These are phyloP conservation scores for Mortierella sp. DNA, from an alignment of 371 early-diverging fungal species.

Conservation along the genomic window DNA sequence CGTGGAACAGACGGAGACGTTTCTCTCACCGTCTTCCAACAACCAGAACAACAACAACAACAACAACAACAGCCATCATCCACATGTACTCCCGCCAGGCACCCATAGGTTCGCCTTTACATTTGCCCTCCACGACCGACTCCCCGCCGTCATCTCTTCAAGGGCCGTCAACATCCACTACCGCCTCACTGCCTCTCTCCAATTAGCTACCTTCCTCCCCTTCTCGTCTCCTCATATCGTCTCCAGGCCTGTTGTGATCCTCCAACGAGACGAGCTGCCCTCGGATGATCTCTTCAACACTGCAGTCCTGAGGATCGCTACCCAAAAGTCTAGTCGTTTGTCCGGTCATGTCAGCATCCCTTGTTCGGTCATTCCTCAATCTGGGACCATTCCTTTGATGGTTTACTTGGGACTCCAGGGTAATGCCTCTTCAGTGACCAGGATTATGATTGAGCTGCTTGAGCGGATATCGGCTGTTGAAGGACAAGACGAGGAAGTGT, in stretches of 20 bases:
- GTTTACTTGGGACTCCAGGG: constrained; percentile 34
- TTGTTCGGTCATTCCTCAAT: constrained; percentile 41
- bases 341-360: constrained; percentile 35
- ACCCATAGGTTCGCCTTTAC: constrained; percentile 50
- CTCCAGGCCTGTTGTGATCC: constrained; percentile 34
- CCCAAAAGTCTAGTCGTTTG: constrained; percentile 22
- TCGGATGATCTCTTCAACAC: constrained; percentile 35
- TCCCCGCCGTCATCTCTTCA: constrained; percentile 38
- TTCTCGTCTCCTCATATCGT: constrained; percentile 22
- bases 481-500: not conserved
- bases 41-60: not conserved
- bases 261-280: constrained; percentile 40
- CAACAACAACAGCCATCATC: not conserved
- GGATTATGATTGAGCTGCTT: constrained; percentile 35
- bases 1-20: constrained; percentile 20
- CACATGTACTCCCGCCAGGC: constrained; percentile 27
- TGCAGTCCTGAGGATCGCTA: constrained; percentile 8
- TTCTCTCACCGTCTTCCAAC: constrained; percentile 17
- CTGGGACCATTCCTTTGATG: constrained; percentile 33
- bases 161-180: constrained; percentile 32
- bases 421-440: constrained; percentile 35
- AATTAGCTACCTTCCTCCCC: constrained; percentile 27
- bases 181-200: constrained; percentile 41
- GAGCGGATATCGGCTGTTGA: constrained; percentile 23
- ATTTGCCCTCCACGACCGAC: constrained; percentile 16